Evolutionary conservation across 192 early-diverging fungal genomes (phyloP).

Genomic region (Mortierella hygrophila): DNA sequence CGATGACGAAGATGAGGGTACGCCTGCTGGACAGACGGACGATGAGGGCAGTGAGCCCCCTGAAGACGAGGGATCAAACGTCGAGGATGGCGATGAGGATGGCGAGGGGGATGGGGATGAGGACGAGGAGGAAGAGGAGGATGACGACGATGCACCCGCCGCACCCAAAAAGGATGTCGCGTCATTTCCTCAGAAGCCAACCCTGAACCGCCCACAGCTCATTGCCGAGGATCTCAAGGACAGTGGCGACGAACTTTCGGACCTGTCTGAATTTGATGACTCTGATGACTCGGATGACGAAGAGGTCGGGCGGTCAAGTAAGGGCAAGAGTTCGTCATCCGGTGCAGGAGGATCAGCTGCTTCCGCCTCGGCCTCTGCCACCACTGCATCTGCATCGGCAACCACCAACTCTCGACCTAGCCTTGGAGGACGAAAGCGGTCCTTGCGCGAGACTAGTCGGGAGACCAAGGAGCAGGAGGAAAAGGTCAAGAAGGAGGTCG

Average conservation of each 20-base stretch:
- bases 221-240: conserved; percentile 52
- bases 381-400: not conserved
- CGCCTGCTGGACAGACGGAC: conserved; percentile 1
- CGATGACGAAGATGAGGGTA: conserved; percentile 32
- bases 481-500: not conserved
- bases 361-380: not conserved
- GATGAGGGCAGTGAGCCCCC: conserved; percentile 16
- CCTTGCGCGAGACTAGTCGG: conserved; percentile 22
- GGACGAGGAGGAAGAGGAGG: conserved; percentile 11
- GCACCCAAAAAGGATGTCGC: conserved; percentile 10
- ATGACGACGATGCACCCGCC: not conserved
- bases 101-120: conserved; percentile 12
- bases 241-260: conserved; percentile 50
- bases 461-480: conserved; percentile 26
- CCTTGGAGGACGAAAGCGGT: conserved; percentile 19
- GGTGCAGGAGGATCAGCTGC: not conserved
- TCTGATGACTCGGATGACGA: conserved; percentile 53
- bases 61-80: conserved; percentile 22
- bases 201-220: conserved; percentile 37
- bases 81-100: conserved; percentile 27
- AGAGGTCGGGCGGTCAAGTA: conserved; percentile 3
- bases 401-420: not conserved
- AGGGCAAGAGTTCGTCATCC: not conserved
- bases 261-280: conserved; percentile 52
- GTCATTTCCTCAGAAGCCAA: conserved; percentile 28